A percentile compares a stretch with the other conserved stretches of the same genome.
These are phyloP conservation scores for Colletotrichum camelliae DNA, from an alignment of 2,329 filamentous ascomycete species.

Conservation along the genomic window DNA sequence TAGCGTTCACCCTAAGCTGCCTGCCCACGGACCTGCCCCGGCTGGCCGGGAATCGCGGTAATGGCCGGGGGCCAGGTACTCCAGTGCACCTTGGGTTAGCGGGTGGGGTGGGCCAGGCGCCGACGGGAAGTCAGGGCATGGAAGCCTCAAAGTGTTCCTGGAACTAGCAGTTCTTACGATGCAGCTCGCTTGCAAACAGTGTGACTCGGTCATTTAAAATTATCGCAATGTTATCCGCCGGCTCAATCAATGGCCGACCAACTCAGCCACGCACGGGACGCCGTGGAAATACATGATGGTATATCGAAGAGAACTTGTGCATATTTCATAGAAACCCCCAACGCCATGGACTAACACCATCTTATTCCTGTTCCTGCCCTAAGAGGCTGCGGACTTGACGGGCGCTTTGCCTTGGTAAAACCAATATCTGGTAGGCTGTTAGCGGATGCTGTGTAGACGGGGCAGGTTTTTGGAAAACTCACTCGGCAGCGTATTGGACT, in stretches of 20 bases:
- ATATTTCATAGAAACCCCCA: not conserved
- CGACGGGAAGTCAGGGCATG: not conserved
- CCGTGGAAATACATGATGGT: constrained; percentile 2
- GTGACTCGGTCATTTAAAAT: not conserved
- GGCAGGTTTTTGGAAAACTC: constrained; percentile 52
- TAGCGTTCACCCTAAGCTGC: not conserved
- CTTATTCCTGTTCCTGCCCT: not conserved
- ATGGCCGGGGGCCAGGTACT: not conserved
- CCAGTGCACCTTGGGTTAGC: not conserved
- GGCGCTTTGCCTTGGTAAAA: constrained; percentile 31
- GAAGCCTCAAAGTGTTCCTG: not conserved
- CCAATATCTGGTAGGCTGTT: constrained; percentile 39
- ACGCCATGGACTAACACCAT: not conserved
- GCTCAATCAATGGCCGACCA: not conserved
- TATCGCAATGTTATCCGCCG: not conserved
- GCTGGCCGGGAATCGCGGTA: not conserved
- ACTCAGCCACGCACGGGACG: not conserved
- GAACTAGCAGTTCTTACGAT: not conserved
- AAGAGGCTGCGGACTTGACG: not conserved
- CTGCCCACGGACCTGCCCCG: not conserved
- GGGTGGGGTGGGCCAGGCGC: not conserved
- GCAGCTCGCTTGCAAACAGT: not conserved
- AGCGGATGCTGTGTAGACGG: not conserved
- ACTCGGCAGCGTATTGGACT: constrained; percentile 84
- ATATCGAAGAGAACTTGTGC: constrained; percentile 1